Evolutionary conservation across 805 yeast genomes (phyloP).

Genomic region (Ogataea glucozyma): DNA sequence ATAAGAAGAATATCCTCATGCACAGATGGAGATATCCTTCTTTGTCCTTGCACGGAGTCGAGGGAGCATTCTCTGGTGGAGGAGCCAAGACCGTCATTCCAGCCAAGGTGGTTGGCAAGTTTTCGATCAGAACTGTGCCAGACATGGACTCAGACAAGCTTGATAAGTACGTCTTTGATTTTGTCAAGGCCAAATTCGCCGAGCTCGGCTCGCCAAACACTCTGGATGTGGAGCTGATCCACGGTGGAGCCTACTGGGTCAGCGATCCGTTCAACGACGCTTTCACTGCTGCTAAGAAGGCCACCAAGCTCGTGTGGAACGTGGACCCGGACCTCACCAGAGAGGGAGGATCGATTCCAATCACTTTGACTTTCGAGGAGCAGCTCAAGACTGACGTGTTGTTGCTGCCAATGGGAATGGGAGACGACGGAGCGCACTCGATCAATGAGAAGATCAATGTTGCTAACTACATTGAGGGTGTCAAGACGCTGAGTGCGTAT

Average conservation of each 20-base stretch:
- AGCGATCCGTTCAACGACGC: conserved; percentile 90
- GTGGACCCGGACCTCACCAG: conserved; percentile 95
- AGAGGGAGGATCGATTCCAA: conserved; percentile 99
- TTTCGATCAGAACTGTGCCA: conserved; percentile 97
- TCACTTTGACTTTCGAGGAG: conserved; percentile 90
- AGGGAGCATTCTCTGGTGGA: conserved; percentile 91
- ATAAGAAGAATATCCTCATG: conserved; percentile 85
- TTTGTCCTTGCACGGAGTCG: conserved; percentile 92
- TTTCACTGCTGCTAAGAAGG: conserved; percentile 91
- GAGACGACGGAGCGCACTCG: conserved; percentile 99
- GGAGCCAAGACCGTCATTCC: conserved; percentile 99
- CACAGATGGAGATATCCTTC: conserved; percentile 99
- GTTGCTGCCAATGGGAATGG: conserved; percentile 96
- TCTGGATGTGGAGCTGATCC: conserved; percentile 71
- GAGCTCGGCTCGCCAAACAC: conserved; percentile 77
- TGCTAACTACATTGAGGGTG: conserved; percentile 88
- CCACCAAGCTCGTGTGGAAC: conserved; percentile 93
- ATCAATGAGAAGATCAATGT: conserved; percentile 93
- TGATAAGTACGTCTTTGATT: conserved; percentile 72
- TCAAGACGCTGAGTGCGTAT: conserved; percentile 90
- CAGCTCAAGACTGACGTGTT: conserved; percentile 82
- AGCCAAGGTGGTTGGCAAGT: conserved; percentile 89
- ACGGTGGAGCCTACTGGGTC: conserved; percentile 96
- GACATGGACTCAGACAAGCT: conserved; percentile 80
- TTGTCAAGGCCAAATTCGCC: conserved; percentile 65